Conservation (phyloP, 768 basidiomycete species). For the Erythrobasidium yunnanense region DNA sequence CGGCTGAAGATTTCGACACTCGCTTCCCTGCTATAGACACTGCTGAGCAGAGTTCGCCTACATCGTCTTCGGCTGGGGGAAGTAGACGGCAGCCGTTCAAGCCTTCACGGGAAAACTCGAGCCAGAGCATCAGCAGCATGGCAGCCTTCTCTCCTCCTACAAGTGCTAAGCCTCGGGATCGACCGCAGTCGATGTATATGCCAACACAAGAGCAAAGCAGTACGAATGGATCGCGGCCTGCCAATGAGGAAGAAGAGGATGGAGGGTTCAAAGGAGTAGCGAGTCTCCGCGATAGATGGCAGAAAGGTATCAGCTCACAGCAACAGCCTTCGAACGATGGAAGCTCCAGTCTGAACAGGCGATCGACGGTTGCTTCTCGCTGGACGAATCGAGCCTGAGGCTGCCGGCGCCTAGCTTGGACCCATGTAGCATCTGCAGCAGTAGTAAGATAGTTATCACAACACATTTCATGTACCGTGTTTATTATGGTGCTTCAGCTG, state of each 20-base stretch:
- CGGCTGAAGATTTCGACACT: slow-evolving; percentile 11
- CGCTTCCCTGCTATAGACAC: slow-evolving; percentile 30
- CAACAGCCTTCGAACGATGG: too few relatives aligned
- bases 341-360: too few relatives aligned
- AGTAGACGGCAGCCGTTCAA: not conserved
- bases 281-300: slow-evolving; percentile 36
- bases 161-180: not conserved
- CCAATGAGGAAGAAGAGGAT: not conserved
- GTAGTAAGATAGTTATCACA: too few relatives aligned
- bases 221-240: not conserved
- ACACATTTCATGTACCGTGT: too few relatives aligned
- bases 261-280: slow-evolving; percentile 34
- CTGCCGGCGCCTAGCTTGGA: too few relatives aligned
- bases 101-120: not conserved
- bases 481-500: too few relatives aligned
- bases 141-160: not conserved
- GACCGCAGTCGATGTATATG: not conserved
- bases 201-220: not conserved
- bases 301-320: slow-evolving; percentile 23
- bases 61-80: slow-evolving; percentile 8
- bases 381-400: too few relatives aligned
- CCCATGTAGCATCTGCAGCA: too few relatives aligned
- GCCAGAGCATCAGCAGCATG: not conserved
- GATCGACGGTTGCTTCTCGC: too few relatives aligned
- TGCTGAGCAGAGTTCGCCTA: not conserved